Conservation (phyloP, 345 rosid species). For the Durio zibethinus region DNA sequence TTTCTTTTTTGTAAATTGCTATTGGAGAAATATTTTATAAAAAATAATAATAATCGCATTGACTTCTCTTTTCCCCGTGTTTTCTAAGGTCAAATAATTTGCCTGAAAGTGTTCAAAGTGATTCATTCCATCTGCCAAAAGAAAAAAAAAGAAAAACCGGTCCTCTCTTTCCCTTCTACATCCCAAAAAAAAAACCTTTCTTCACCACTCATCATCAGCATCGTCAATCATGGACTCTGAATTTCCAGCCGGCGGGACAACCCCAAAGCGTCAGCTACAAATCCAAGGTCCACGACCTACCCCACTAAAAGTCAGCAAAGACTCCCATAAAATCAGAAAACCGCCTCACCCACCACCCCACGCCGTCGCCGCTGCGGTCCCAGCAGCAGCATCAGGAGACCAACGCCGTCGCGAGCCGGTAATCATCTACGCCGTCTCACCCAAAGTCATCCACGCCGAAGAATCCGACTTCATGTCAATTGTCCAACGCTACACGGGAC, state of each 20-base stretch:
- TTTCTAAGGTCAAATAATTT: slow-evolving; percentile 29
- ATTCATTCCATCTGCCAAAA: slow-evolving; percentile 7
- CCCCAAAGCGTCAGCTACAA: slow-evolving; percentile 40
- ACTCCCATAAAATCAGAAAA: slow-evolving; percentile 62
- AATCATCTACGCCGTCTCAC: slow-evolving; percentile 80
- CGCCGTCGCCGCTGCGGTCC: neutral
- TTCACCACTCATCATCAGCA: neutral
- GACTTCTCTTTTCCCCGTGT: neutral
- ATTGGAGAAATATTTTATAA: neutral
- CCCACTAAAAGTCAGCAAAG: slow-evolving; percentile 56
- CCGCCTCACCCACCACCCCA: slow-evolving; percentile 45
- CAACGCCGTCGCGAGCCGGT: slow-evolving; percentile 43
- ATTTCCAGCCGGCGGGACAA: slow-evolving; percentile 24
- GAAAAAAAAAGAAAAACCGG: neutral
- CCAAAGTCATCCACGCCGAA: slow-evolving; percentile 70
- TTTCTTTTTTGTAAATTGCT: no score
- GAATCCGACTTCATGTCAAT: slow-evolving; percentile 66
- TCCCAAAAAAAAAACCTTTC: neutral
- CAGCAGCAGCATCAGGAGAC: slow-evolving; percentile 14
- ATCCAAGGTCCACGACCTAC: slow-evolving; percentile 77
- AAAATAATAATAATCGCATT: neutral
- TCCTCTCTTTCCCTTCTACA: neutral
- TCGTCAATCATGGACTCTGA: slow-evolving; percentile 36
- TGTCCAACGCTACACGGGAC: slow-evolving; percentile 85
- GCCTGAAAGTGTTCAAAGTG: neutral